Conservation (phyloP, 805 yeast genomes). For the Myxozyma melibiosi region DNA sequence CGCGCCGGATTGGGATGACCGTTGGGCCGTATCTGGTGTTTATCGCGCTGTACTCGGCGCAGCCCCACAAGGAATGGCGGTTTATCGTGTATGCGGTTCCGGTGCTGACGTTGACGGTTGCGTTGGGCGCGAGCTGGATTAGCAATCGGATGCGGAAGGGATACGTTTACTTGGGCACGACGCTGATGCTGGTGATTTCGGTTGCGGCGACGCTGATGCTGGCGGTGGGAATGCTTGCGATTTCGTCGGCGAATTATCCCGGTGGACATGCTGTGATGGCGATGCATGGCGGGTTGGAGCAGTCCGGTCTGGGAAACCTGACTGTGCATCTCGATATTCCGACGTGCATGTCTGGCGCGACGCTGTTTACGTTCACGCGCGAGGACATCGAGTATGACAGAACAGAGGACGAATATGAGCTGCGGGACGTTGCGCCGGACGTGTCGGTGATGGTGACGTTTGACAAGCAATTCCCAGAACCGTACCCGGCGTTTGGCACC, state of each 20-base stretch:
- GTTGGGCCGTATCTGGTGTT: constrained; percentile 56
- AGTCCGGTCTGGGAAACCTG: constrained; percentile 34
- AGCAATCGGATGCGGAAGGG: constrained; percentile 24
- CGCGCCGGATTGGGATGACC: constrained; percentile 40
- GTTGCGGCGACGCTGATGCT: constrained; percentile 37
- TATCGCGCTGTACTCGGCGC: constrained; percentile 68
- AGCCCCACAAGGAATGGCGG: constrained; percentile 94
- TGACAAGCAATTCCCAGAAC: constrained; percentile 21
- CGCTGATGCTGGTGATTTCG: constrained; percentile 43
- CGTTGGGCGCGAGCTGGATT: constrained; percentile 53
- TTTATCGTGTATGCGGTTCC: constrained; percentile 80
- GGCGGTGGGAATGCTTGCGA: constrained; percentile 51
- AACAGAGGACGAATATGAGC: constrained; percentile 55
- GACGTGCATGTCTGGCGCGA: constrained; percentile 85
- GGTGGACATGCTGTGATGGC: constrained; percentile 74
- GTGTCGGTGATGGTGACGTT: constrained; percentile 58
- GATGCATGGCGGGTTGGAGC: constrained; percentile 50
- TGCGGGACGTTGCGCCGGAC: constrained; percentile 49
- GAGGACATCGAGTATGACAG: constrained; percentile 62
- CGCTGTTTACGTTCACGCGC: constrained; percentile 66
- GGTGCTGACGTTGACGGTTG: constrained; percentile 61
- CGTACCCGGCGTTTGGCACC: neutral
- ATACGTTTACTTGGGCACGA: constrained; percentile 38
- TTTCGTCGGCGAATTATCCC: constrained; percentile 80
- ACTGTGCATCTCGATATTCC: constrained; percentile 75